Base-by-base conservation (phyloP, 768 basidiomycete genomes). In the Lactarius sp. region DNA sequence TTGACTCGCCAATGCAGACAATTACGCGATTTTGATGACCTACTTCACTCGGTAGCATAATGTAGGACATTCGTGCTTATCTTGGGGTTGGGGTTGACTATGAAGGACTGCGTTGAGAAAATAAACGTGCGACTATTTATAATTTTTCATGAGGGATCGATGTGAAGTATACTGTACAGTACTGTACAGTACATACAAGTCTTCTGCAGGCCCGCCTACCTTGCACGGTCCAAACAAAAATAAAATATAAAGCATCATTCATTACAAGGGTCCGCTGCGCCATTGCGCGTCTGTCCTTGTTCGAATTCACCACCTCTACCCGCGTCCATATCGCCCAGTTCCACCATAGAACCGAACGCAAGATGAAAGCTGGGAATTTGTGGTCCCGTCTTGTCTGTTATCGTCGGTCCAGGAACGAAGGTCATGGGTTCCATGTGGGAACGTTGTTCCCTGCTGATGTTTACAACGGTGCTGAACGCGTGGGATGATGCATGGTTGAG, bases 81-180 rank as follows among this genome's bases (percentile, higher is more conserved):
- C 75, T 92, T 52, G 85, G 80, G 1, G 77, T 92, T 57, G 81
- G 79, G 56, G 87, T 88, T 33, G 86, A 88, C 60, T 91, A 90
- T 67, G 90, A 92, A 70, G 90, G 91, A 70, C 80, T 91, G 27
- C 85, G 71, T 54, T 79, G 69, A 75, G 44, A 12, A 18, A 6
- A 27, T 13, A 4, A 34, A 13, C 2, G 6, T 31, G 18, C 16
- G n/a, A 47, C 12, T 10, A 13, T 20, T 16, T 9, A 33, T 56
- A 27, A 27, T 27, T 34, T 2, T 34, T 6, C 18, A 42, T 5
- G 13, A 41, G 47, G 46, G 5, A 20, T 51, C 20, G 14, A 44
- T 10, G 18, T 27, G n/a, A 44, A 31, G 13, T n/a, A 16, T 46
- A 31, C 42, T 2, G 27, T 27, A 27, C 27, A 27, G 27, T 27